Percentiles rank a stretch among this genome's conserved stretches.
Conservation (phyloP, 1,284 basidiomycete species). For the Pseudozyma sp. region DNA sequence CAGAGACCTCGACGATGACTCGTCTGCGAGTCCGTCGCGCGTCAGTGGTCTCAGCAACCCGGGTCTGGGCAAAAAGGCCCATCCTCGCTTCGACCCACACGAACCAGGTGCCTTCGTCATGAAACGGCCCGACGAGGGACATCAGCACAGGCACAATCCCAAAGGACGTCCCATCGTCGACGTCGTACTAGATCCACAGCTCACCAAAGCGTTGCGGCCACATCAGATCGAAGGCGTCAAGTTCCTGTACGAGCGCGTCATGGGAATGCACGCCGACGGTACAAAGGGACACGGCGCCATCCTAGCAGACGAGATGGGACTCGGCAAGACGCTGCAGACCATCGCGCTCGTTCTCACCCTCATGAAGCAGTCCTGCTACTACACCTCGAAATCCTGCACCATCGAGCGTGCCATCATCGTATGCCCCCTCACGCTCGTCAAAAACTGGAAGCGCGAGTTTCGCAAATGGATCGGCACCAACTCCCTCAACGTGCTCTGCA, state of each 20-base stretch:
- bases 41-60: conserved; percentile 41
- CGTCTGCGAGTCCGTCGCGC: conserved; percentile 15
- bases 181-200: conserved; percentile 91
- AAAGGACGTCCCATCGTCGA: conserved; percentile 69
- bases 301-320: conserved; percentile 99
- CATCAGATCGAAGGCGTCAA: conserved; percentile 99
- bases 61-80: conserved; percentile 29
- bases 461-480: conserved; percentile 84
- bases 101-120: conserved; percentile 81
- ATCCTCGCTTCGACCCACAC: conserved; percentile 56
- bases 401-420: conserved; percentile 75
- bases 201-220: conserved; percentile 88
- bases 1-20: conserved; percentile 14
- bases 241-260: conserved; percentile 95
- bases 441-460: conserved; percentile 97
- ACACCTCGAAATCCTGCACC: conserved; percentile 49
- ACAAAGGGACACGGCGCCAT: conserved; percentile 85
- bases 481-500: conserved; percentile 81
- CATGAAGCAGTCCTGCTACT: conserved; percentile 64
- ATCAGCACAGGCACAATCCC: conserved; percentile 78
- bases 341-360: conserved; percentile 64
- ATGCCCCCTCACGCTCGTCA: conserved; percentile 91
- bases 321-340: conserved; percentile 64
- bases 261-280: conserved; percentile 88
- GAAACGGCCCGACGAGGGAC: conserved; percentile 79